Conservation (phyloP, 768 basidiomycete species). For the Pisolithus albus region DNA sequence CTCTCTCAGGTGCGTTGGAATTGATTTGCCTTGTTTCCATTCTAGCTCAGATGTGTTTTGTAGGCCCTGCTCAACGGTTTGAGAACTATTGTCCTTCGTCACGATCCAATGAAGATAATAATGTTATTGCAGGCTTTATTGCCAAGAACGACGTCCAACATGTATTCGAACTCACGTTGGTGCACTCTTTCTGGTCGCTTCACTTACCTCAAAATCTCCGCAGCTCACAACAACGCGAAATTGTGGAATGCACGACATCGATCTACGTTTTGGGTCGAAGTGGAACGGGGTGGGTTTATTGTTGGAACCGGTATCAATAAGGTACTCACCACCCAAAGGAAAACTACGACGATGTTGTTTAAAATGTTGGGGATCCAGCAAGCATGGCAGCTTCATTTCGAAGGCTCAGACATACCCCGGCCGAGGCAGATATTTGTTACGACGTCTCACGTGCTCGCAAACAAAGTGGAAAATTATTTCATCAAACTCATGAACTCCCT, state of each 20-base stretch:
- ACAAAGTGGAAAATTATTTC: constrained; percentile 64
- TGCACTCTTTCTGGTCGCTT: neutral
- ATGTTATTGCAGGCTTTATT: constrained; percentile 14
- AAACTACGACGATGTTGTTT: constrained; percentile 72
- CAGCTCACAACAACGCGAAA: constrained; percentile 43
- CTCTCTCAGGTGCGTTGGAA: constrained; percentile 20
- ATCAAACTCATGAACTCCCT: constrained; percentile 42
- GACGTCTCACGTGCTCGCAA: constrained; percentile 56
- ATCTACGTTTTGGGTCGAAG: constrained; percentile 66
- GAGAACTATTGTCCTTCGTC: neutral
- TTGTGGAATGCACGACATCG: constrained; percentile 52
- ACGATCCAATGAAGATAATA: neutral
- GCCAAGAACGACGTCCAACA: constrained; percentile 19
- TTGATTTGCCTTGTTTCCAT: constrained; percentile 30
- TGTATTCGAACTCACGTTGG: constrained; percentile 22
- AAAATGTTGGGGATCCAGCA: constrained; percentile 66
- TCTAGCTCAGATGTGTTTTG: constrained; percentile 12
- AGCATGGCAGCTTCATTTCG: constrained; percentile 36
- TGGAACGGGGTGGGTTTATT: constrained; percentile 53
- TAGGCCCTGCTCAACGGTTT: constrained; percentile 20
- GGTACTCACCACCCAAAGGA: constrained; percentile 31
- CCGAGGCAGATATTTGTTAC: constrained; percentile 71
- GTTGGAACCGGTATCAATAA: no score
- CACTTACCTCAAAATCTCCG: constrained; percentile 9
- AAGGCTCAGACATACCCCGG: constrained; percentile 27